phyloP scores from a whole-genome alignment of 495 filamentous ascomycete genomes.

The Aspergillus wentii region DNA sequence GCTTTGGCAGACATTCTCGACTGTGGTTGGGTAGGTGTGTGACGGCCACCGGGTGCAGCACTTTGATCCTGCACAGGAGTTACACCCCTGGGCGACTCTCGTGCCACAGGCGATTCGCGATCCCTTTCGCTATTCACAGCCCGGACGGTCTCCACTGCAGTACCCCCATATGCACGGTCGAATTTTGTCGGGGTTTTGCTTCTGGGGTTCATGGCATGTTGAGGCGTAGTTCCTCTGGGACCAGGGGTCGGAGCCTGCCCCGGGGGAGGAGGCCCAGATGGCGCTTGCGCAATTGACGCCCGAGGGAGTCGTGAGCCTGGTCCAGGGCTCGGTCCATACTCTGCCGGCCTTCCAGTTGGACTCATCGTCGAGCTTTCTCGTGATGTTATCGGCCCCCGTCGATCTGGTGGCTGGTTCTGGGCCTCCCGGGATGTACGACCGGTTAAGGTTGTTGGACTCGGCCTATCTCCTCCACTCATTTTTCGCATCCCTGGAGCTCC shows the following conservation, averaged over 20 bases:
- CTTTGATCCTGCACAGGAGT: slow-evolving; percentile 25
- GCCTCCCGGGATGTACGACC: slow-evolving; percentile 58
- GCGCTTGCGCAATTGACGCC: slow-evolving; percentile 63
- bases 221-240: slow-evolving; percentile 48
- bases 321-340: slow-evolving; percentile 26
- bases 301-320: slow-evolving; percentile 63
- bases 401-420: slow-evolving; percentile 54
- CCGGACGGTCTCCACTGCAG: slow-evolving; percentile 47
- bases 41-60: slow-evolving; percentile 50
- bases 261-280: slow-evolving; percentile 79
- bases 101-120: slow-evolving; percentile 49
- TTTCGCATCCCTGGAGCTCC: slow-evolving; percentile 27
- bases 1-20: slow-evolving; percentile 37
- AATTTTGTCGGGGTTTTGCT: slow-evolving; percentile 58
- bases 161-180: slow-evolving; percentile 40
- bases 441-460: slow-evolving; percentile 15
- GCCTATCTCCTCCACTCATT: slow-evolving; percentile 34
- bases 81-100: slow-evolving; percentile 43
- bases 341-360: slow-evolving; percentile 27
- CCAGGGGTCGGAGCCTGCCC: slow-evolving; percentile 81
- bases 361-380: slow-evolving; percentile 53
- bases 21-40: slow-evolving; percentile 55
- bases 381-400: slow-evolving; percentile 41
- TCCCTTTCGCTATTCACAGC: slow-evolving; percentile 42
- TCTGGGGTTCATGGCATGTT: slow-evolving; percentile 33